Base-by-base conservation (phyloP, 2,329 filamentous ascomycete species). In the Fusarium sp. region DNA sequence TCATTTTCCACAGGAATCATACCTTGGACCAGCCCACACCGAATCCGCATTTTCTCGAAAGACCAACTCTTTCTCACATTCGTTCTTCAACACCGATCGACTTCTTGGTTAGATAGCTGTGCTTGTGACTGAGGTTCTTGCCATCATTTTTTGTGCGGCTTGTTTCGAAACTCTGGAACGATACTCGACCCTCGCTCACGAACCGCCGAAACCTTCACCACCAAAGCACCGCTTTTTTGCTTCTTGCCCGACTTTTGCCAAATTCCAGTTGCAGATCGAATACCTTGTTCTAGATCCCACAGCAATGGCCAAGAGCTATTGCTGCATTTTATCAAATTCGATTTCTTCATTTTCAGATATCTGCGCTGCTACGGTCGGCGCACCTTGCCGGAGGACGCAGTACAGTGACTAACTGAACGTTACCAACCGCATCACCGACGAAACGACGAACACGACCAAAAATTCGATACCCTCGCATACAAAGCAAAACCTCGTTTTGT, bases 271-370 rank as follows among this genome's bases (percentile, higher is more conserved):
- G 39, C 62, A 47, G 65, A 73, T 55, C n/a, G 56, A 59, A 58
- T 56, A 35, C 22, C 39, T 64, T 60, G 68, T 73, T 72, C 49
- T 67, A 73, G 70, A 67, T 58, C 65, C 62, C 58, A 70, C 65
- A 76, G 75, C 72, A 49, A 77, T 77, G 75, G 74, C 75, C 68
- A 68, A 77, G 75, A 67, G 67, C 67, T 71, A 42, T 68, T 69
- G 68, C 61, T 66, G 38, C 38, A 20, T 42, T 68, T 67, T 63
- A n/a, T 50, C 65, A 41, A 58, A 50, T 14, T 29, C 65, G 52
- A 65, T 57, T 57, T 66, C 58, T 64, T 58, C 57, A 45, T 60
- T 64, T 63, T 53, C 44, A 63, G 47, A 60, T 55, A 46, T 25
- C 50, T 67, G 58, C 60, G 65, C 72, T 72, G 74, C 74, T 58